Conservation (phyloP, 495 filamentous ascomycete genomes). For the Halenospora varia region DNA sequence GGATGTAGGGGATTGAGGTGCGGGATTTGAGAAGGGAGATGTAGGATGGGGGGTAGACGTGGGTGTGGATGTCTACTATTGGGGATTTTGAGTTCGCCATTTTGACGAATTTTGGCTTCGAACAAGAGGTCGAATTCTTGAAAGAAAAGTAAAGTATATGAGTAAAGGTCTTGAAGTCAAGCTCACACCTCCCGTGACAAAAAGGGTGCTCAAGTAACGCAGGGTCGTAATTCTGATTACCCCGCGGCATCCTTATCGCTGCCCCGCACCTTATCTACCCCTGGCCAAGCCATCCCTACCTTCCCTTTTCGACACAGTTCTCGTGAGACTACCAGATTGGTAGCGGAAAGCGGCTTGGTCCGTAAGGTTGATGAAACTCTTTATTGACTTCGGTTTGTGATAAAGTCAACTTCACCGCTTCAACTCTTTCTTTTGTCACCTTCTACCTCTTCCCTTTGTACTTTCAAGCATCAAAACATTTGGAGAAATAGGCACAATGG, state of each 20-base stretch:
- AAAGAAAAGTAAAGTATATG: neutral
- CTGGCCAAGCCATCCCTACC: neutral
- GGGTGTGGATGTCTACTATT: constrained; percentile 89
- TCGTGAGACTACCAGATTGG: neutral
- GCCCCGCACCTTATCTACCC: constrained; percentile 10
- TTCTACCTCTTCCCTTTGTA: neutral
- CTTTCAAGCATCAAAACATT: too few relatives aligned
- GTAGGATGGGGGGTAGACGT: constrained; percentile 86
- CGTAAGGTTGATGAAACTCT: neutral
- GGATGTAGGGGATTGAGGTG: constrained; percentile 73
- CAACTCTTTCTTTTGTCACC: neutral
- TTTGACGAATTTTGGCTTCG: neutral
- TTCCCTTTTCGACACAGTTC: neutral
- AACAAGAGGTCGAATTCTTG: neutral
- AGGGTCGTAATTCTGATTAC: constrained; percentile 3
- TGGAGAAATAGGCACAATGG: constrained; percentile 12
- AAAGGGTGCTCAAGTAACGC: too few relatives aligned
- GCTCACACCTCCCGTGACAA: too few relatives aligned
- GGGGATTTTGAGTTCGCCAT: constrained; percentile 24
- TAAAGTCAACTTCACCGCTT: neutral
- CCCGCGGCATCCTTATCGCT: constrained; percentile 11
- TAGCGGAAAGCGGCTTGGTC: constrained; percentile 13
- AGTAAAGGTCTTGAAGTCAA: neutral
- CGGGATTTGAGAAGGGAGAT: constrained; percentile 76
- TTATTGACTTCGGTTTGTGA: neutral